Base-by-base conservation (phyloP, 1,284 basidiomycete species). In the Sporisorium exsertum region DNA sequence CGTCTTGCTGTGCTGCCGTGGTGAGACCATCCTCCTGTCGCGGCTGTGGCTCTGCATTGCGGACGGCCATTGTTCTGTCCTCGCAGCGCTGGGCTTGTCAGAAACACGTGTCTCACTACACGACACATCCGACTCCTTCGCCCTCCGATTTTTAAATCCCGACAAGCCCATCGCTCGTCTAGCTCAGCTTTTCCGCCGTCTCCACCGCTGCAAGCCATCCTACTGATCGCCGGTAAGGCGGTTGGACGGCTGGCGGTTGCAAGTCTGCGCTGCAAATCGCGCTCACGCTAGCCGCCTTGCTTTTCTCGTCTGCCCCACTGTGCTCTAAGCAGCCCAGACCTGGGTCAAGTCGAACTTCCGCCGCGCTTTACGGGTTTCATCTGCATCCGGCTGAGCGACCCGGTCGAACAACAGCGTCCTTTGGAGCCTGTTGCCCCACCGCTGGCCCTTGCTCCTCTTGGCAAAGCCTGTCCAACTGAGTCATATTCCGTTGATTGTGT, bases 401-500 rank as follows among this genome's bases (percentile, higher is more conserved):
- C 47, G 10, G 27, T 27, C 8, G 20, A 26, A n/a, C n/a, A n/a
- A n/a, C n/a, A n/a, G n/a, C n/a, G n/a, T 32, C 26, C 26, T 42
- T 32, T 5, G 6, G 35, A 8, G 3, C 35, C 13, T 35, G 35
- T 32, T 32, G 29, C 29, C 29, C 29, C 29, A 32, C 29, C 29
- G 29, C 13, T 35, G 35, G 35, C 13, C 10, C 7, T 3, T 35
- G 6, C 35, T 35, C 13, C 35, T 35, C 13, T 35, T 35, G 35
- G 35, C 35, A 15, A 12, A 15, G 8, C 8, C 3, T 45, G 40
- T 47, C 29, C 29, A 35, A 45, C 57, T 64, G 60, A 63, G 57
- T 69, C 66, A 63, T 16, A 29, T 35, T 59, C 32, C 57, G 40
- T 69, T 69, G 61, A 40, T 59, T 64, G 67, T 64, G 67, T 64